These are phyloP conservation scores for Nakazawaea wyomingensis DNA, from an alignment of 805 yeast species.

Conservation along the genomic window DNA sequence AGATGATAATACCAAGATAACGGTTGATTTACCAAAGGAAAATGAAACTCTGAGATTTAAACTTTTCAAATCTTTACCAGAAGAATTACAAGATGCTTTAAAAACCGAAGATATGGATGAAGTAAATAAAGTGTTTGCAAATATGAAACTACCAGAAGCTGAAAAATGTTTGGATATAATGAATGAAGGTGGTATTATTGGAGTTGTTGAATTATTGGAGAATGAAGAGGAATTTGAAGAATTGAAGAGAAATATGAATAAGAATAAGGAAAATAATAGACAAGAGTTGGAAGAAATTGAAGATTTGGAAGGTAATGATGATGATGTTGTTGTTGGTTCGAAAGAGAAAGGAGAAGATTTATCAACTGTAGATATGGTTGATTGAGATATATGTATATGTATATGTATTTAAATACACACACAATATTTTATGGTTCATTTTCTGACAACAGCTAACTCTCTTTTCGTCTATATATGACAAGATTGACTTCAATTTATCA, in stretches of 20 bases:
- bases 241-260: slow-evolving; percentile 43
- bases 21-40: slow-evolving; percentile 58
- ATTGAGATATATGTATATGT: slow-evolving; percentile 18
- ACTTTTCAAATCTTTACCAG: slow-evolving; percentile 53
- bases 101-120: slow-evolving; percentile 64
- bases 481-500: too few relatives aligned
- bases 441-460: too few relatives aligned
- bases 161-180: slow-evolving; percentile 70
- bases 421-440: too few relatives aligned
- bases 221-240: slow-evolving; percentile 70
- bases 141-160: slow-evolving; percentile 70
- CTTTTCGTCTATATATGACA: too few relatives aligned
- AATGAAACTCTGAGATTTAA: slow-evolving; percentile 48
- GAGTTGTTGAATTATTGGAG: slow-evolving; percentile 61
- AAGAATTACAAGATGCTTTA: slow-evolving; percentile 70
- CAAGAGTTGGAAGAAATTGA: slow-evolving; percentile 14
- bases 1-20: slow-evolving; percentile 75
- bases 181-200: slow-evolving; percentile 77
- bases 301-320: slow-evolving; percentile 17
- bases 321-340: slow-evolving; percentile 11
- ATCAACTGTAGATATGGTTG: slow-evolving; percentile 35
- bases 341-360: slow-evolving; percentile 13
- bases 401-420: too few relatives aligned
- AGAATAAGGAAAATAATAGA: slow-evolving; percentile 13
- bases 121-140: slow-evolving; percentile 77